Conservation (phyloP, 257 asterid genomes). For the Ligustrum vulgare region DNA sequence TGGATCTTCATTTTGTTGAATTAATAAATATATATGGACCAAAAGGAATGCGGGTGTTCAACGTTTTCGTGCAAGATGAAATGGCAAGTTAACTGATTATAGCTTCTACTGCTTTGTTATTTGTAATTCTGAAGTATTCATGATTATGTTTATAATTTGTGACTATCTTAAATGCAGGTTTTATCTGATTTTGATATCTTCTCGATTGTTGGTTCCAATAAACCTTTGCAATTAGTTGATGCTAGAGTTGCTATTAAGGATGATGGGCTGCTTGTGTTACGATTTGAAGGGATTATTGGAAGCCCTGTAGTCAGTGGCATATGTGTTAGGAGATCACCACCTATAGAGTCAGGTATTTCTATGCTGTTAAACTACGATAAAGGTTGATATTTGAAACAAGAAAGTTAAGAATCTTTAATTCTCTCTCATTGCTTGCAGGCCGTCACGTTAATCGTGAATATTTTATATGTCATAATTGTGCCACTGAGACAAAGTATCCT, state of each 20-base stretch:
- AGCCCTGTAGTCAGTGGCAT: conserved; percentile 91
- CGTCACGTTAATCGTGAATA: conserved; percentile 37
- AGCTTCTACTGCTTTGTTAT: conserved; percentile 7
- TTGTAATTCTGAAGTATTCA: background rate
- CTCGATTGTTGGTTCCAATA: conserved; percentile 88
- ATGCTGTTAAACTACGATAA: background rate
- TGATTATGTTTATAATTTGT: conserved; percentile 19
- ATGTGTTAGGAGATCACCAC: conserved; percentile 60
- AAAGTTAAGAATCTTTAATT: conserved; percentile 8
- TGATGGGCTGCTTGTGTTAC: conserved; percentile 54
- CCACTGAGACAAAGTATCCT: conserved; percentile 61
- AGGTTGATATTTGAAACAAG: background rate
- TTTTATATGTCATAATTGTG: conserved; percentile 68
- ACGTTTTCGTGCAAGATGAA: conserved; percentile 83
- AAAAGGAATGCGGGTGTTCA: conserved; percentile 86
- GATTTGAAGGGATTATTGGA: conserved; percentile 80
- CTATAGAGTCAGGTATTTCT: conserved; percentile 47
- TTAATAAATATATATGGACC: conserved; percentile 82
- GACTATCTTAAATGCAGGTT: conserved; percentile 52
- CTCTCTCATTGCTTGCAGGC: conserved; percentile 43
- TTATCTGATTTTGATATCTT: conserved; percentile 84
- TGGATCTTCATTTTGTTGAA: conserved; percentile 30
- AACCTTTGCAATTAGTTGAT: conserved; percentile 79
- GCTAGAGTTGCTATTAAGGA: conserved; percentile 66
- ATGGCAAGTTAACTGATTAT: conserved; percentile 52